Conservation (phyloP, 2,329 filamentous ascomycete species). For the Alternaria sp. region DNA sequence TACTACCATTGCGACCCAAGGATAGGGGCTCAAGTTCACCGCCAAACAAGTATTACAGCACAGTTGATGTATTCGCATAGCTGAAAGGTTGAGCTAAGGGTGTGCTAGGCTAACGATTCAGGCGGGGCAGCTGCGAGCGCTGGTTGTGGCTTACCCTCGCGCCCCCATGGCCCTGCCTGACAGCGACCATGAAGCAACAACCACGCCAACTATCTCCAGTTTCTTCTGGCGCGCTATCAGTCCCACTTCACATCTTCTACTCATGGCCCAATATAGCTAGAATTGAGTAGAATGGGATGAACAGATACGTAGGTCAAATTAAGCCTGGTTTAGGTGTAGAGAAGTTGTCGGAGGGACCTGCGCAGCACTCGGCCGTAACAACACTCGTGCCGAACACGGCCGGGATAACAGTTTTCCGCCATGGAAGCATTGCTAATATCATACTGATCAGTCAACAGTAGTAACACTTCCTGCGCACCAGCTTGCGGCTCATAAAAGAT, state of each 20-base stretch:
- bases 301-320: neutral
- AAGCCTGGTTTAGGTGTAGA: neutral
- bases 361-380: neutral
- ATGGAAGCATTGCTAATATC: accelerated
- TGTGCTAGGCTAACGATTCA: neutral
- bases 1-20: neutral
- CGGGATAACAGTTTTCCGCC: neutral
- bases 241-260: neutral
- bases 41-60: neutral
- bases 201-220: neutral
- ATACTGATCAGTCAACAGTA: neutral
- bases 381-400: neutral
- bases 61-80: neutral
- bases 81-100: neutral
- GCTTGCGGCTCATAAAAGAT: neutral
- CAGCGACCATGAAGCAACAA: neutral
- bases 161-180: neutral
- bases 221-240: neutral
- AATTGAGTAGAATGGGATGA: neutral
- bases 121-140: neutral
- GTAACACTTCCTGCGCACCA: neutral
- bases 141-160: neutral
- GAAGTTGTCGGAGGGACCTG: neutral
- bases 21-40: neutral
- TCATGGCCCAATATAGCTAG: neutral